These are phyloP conservation scores for Ogataea nitratoaversa DNA, from an alignment of 805 yeast species.

Conservation along the genomic window DNA sequence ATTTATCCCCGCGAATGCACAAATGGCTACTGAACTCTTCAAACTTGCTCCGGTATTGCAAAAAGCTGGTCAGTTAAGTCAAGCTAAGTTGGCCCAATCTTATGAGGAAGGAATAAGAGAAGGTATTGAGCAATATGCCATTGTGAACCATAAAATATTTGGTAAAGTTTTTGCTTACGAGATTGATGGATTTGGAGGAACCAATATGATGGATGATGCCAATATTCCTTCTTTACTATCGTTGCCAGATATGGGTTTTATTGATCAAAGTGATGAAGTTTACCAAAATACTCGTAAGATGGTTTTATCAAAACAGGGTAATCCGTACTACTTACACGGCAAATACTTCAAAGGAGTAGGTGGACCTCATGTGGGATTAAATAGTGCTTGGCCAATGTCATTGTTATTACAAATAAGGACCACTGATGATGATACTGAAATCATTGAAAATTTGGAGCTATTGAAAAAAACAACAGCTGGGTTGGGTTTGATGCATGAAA, in stretches of 20 bases:
- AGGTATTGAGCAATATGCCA: slow-evolving; percentile 63
- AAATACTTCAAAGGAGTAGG: slow-evolving; percentile 70
- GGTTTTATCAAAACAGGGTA: slow-evolving; percentile 64
- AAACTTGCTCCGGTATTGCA: slow-evolving; percentile 29
- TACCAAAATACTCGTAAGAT: slow-evolving; percentile 78
- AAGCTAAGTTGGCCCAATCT: slow-evolving; percentile 27
- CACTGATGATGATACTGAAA: slow-evolving; percentile 66
- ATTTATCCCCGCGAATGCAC: slow-evolving; percentile 84
- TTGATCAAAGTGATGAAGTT: slow-evolving; percentile 45
- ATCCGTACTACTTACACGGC: slow-evolving; percentile 75
- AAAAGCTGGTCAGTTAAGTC: slow-evolving; percentile 9
- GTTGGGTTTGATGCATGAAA: slow-evolving; percentile 82
- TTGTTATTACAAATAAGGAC: slow-evolving; percentile 73
- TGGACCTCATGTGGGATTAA: slow-evolving; percentile 84
- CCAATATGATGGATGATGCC: slow-evolving; percentile 82
- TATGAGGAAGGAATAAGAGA: slow-evolving; percentile 40
- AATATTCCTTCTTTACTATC: slow-evolving; percentile 80
- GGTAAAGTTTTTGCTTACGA: slow-evolving; percentile 86
- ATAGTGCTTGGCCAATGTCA: slow-evolving; percentile 90
- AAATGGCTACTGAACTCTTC: slow-evolving; percentile 59
- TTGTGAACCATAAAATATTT: slow-evolving; percentile 59
- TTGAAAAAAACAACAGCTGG: slow-evolving; percentile 63
- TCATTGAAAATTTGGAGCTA: slow-evolving; percentile 41
- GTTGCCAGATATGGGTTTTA: slow-evolving; percentile 73
- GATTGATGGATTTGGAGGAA: slow-evolving; percentile 81